Evolutionary conservation across 2,329 filamentous ascomycete species (phyloP), one percentile per base, ranked within the genome.

Genomic region (Fusarium veterinarium): DNA sequence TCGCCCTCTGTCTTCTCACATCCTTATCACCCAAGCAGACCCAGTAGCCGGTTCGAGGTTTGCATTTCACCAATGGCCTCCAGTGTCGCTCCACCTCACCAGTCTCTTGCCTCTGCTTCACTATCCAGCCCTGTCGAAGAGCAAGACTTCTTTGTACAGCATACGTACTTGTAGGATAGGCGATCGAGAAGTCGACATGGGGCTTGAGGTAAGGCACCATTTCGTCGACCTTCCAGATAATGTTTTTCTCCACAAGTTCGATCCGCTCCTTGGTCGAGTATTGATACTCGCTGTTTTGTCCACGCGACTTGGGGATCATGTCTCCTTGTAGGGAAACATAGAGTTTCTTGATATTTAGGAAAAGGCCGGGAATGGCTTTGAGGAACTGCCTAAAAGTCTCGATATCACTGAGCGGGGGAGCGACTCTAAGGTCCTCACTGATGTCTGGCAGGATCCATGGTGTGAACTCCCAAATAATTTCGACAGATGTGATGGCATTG

Each of bases 381-480:
- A 78, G 67, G 35, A 78, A 73, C 37, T 49, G 23, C 7, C 61
- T 45, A 35, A 72, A 78, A 31, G 67, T 33, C 38, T 35, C 41
- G 1, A 51, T 37, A 28, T 71, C 62, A 10, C 31, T 38, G 2
- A 37, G 44, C 44, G 66, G 60, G 19, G 57, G 31, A 9, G 11
- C 19, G n/a, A 8, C 10, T 8, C 30, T 57, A 28, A 20, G 11
- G 4, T 17, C 9, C 2, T 30, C 38, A 1, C 6, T 13, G 35
- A 17, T 23, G 2, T 37, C 14, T 10, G 14, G 20, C 10, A 41
- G 1, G 28, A 37, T 4, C 65, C 74, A 73, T 2, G 65, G 67
- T 8, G 69, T 55, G 7, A 76, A 74, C 2, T 77, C 70, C 74
- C 75, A 79, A 8, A 75, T 17, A 12, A 80, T 66, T 61, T 79